phyloP scores from a whole-genome alignment of 805 yeast genomes.

The Wickerhamomyces ciferrii region DNA sequence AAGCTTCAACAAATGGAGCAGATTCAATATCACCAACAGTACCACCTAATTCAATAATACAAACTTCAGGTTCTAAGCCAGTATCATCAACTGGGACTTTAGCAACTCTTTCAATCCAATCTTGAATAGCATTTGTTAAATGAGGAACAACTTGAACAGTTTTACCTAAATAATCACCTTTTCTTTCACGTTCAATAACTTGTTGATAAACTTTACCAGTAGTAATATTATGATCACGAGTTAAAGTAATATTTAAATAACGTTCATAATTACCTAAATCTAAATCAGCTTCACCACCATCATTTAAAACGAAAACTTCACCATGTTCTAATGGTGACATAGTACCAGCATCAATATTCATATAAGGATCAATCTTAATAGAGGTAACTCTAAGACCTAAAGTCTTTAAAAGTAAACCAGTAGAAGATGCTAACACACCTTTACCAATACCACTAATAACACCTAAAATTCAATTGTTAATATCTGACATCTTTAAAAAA shows the following conservation, averaged over 20 bases:
- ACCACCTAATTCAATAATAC: constrained; percentile 97
- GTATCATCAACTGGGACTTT: constrained; percentile 86
- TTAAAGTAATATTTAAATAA: constrained; percentile 87
- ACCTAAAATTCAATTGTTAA: constrained; percentile 16
- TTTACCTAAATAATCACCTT: constrained; percentile 95
- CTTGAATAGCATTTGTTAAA: constrained; percentile 94
- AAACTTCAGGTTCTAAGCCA: constrained; percentile 88
- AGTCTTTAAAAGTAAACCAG: constrained; percentile 92
- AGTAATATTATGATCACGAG: constrained; percentile 93
- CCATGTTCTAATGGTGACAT: constrained; percentile 99
- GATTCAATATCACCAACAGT: constrained; percentile 99
- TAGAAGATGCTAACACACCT: constrained; percentile 96
- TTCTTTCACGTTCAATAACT: constrained; percentile 92
- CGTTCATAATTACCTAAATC: constrained; percentile 98
- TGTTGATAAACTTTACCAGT: constrained; percentile 96
- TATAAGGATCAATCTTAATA: constrained; percentile 96
- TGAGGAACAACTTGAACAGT: constrained; percentile 99
- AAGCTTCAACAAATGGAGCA: constrained; percentile 98
- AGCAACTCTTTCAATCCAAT: constrained; percentile 95
- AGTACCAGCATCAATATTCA: constrained; percentile 99
- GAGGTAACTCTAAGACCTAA: constrained; percentile 93
- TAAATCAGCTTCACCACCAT: constrained; percentile 98
- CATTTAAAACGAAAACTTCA: constrained; percentile 95
- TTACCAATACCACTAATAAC: constrained; percentile 99
- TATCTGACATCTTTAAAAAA: no score